These are phyloP conservation scores for Aschersonia sp. DNA, from an alignment of 2,329 filamentous ascomycete genomes.

Conservation along the genomic window DNA sequence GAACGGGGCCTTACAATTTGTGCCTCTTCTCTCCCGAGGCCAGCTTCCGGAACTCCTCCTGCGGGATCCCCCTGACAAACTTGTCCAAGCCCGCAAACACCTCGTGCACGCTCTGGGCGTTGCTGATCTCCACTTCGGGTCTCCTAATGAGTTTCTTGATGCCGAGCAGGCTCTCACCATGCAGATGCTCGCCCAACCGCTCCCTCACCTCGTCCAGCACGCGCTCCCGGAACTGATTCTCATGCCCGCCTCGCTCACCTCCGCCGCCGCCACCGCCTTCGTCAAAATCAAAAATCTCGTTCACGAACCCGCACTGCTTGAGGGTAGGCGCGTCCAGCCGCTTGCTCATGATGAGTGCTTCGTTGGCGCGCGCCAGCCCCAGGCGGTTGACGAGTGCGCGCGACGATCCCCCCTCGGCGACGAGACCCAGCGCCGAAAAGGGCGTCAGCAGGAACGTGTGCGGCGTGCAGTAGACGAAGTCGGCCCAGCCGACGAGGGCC, in stretches of 20 bases:
- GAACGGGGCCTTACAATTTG: slow-evolving; percentile 50
- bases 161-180: slow-evolving; percentile 60
- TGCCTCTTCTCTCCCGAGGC: slow-evolving; percentile 84
- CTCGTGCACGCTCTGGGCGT: slow-evolving; percentile 67
- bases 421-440: slow-evolving; percentile 78
- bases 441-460: slow-evolving; percentile 78
- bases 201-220: slow-evolving; percentile 75
- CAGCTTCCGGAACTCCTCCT: slow-evolving; percentile 77
- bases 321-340: slow-evolving; percentile 61
- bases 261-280: too few species aligned
- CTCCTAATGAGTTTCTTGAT: slow-evolving; percentile 75
- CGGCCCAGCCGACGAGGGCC: slow-evolving; percentile 66
- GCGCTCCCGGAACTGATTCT: slow-evolving; percentile 51
- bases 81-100: slow-evolving; percentile 74
- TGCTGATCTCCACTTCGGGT: slow-evolving; percentile 57
- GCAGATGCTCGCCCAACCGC: slow-evolving; percentile 63
- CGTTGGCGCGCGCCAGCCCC: slow-evolving; percentile 71
- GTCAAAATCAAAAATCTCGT: slow-evolving; percentile 37
- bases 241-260: slow-evolving; percentile 30
- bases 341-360: slow-evolving; percentile 84
- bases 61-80: slow-evolving; percentile 67
- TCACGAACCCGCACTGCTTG: slow-evolving; percentile 66
- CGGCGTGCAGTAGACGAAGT: slow-evolving; percentile 83
- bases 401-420: slow-evolving; percentile 75
- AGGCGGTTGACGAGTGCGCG: slow-evolving; percentile 66